A percentile compares a stretch with the other conserved stretches of the same genome.
These are phyloP conservation scores for Coccomyxa subellipsoidea DNA, from an alignment of 163 green algal species.

Conservation along the genomic window DNA sequence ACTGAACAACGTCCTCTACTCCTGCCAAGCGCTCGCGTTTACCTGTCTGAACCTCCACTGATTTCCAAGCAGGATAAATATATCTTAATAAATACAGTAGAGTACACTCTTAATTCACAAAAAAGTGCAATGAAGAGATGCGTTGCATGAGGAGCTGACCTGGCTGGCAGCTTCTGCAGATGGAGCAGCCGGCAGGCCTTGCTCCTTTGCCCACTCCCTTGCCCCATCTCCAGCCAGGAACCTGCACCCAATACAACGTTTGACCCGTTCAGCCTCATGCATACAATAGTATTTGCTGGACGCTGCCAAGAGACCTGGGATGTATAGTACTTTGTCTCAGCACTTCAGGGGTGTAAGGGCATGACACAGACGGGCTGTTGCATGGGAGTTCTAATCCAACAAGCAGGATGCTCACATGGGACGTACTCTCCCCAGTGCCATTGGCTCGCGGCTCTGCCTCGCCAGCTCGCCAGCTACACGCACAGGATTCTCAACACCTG, in stretches of 20 bases:
- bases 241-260: conserved; percentile 28
- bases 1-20: too few species aligned
- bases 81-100: not conserved
- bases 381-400: not conserved
- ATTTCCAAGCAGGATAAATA: not conserved
- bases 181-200: conserved; percentile 34
- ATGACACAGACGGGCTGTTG: too few species aligned
- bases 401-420: conserved; percentile 52
- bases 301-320: too few species aligned
- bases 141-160: conserved; percentile 13
- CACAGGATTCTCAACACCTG: conserved; percentile 61
- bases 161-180: conserved; percentile 10
- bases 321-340: too few species aligned
- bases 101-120: not conserved
- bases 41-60: not conserved
- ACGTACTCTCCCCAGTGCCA: conserved; percentile 58
- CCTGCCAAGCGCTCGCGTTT: not conserved
- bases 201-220: conserved; percentile 45
- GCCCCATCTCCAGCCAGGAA: conserved; percentile 62
- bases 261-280: not conserved
- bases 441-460: conserved; percentile 18
- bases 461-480: conserved; percentile 52
- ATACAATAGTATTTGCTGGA: too few species aligned
- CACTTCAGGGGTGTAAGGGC: too few species aligned
- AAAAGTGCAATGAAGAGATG: too few species aligned